Evolutionary conservation across 768 basidiomycete genomes (phyloP), one percentile per base, ranked within the genome.

Genomic region (Cystofilobasidium ferigula): DNA sequence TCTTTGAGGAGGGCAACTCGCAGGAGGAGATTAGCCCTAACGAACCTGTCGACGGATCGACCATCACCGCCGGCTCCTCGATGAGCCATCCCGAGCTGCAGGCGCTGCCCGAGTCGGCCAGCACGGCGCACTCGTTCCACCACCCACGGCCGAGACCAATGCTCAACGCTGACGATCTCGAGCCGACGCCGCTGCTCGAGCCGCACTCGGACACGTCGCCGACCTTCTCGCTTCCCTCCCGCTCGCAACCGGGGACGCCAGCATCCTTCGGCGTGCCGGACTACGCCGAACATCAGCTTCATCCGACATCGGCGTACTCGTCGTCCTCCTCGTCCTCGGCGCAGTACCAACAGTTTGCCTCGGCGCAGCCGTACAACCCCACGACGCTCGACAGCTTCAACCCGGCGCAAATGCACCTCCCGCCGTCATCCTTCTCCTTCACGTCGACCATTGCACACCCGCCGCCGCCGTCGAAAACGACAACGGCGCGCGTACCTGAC

Each of bases 141-240:
- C 32, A 57, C 18, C 53, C 26, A 14, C 26, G 35, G n/a, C 24
- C 40, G 22, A 34, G 42, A 24, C 28, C 40, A 0, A n/a, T 28
- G 24, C 32, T 45, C 9, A 30, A n/a, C 16, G 30, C 36, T 32
- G 24, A 58, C 35, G 54, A 45, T 28, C 35, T 32, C 28, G 63
- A 64, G 53, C 32, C 42, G 30, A 64, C 63, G 8, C 63, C 63
- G 20, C 7, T 26, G 20, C 57, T 64, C 34, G 63, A 64, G 35
- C 34, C 56, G 6, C 56, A 64, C 45, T 32, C 63, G 42, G 63
- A 64, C 43, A 53, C 42, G n/a, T 64, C 63, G 42, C 63, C 63
- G 36, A 48, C 54, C 30, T 64, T 64, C 40, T 64, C 63, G 32
- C 56, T 42, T 2, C 22, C 58, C 24, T 60, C 58, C 10, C 34